Evolutionary conservation across 1,284 basidiomycete genomes (phyloP), one percentile per base, ranked within the genome.

Genomic region (Tilletia setariae): DNA sequence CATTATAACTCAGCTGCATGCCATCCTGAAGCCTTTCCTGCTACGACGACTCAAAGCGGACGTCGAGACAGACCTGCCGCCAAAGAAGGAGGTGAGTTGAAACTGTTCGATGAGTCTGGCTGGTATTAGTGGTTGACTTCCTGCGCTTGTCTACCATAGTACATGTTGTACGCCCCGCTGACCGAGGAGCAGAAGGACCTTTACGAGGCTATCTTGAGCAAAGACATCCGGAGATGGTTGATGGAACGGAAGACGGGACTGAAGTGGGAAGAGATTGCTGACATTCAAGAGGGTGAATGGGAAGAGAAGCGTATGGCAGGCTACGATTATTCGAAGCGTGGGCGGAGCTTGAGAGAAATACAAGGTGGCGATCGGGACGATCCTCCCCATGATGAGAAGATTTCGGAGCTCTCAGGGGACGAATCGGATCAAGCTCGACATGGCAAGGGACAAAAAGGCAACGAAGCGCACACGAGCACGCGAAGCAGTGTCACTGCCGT

Each of bases 101-200:
- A n/a, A n/a, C n/a, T n/a, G n/a, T n/a, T n/a, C n/a, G n/a, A n/a
- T n/a, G n/a, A n/a, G n/a, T n/a, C n/a, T n/a, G n/a, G n/a, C n/a
- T n/a, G n/a, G n/a, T n/a, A n/a, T n/a, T n/a, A n/a, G n/a, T n/a
- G 19, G 11, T 44, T 44, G n/a, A n/a, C 23, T 23, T 19, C 21
- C 6, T 49, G 16, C 46, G 16, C 46, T 16, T 49, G 43, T 30
- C n/a, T 16, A 11, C 7, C 32, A 30, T 30, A 61, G 67, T 81
- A 98, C 75, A 88, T 96, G 3, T 86, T 97, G 0, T 96, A 95
- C 74, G 93, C 94, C 0, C 94, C 93, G 0, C 85, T 97, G 6
- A 95, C 90, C 56, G 85, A 88, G 59, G 86, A 86, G 56, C 94
- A 98, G 78, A 89, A 90, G 67, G 88, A 91, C 68, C 85, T 95